Percentiles rank a stretch among this genome's conserved stretches.
These are phyloP conservation scores for Dendrocalamus latiflorus DNA, from an alignment of 202 grass and related monocot genomes.

Conservation along the genomic window DNA sequence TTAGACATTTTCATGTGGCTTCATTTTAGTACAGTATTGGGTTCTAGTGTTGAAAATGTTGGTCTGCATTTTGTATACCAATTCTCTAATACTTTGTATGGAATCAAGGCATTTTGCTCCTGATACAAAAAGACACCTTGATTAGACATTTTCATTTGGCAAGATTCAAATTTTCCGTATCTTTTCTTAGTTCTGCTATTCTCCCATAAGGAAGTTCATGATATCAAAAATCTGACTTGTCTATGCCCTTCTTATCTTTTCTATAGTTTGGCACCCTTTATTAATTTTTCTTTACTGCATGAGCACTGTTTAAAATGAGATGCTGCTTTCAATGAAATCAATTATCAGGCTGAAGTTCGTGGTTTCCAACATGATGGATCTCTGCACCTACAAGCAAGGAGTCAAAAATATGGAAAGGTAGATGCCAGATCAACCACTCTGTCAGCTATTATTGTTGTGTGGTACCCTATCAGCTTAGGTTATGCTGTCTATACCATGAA, in stretches of 20 bases:
- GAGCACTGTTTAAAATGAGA: slow-evolving; percentile 7
- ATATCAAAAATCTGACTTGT: background rate
- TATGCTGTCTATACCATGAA: background rate
- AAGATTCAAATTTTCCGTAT: background rate
- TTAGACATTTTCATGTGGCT: background rate
- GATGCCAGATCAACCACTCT: background rate
- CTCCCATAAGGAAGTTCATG: background rate
- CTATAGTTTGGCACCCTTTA: background rate
- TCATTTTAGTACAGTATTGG: background rate
- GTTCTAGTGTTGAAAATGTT: background rate
- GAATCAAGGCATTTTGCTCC: background rate
- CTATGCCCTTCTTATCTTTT: background rate
- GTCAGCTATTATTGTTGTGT: background rate
- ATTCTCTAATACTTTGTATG: background rate
- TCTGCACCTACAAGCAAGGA: slow-evolving; percentile 95
- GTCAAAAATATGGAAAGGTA: slow-evolving; percentile 99
- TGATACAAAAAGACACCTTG: background rate
- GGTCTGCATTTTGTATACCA: background rate
- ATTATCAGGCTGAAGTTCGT: slow-evolving; percentile 80
- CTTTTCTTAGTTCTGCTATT: background rate
- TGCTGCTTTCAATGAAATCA: slow-evolving; percentile 4
- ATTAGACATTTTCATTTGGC: background rate
- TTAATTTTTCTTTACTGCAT: background rate
- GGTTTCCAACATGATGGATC: slow-evolving; percentile 95
- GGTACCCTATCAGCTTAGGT: background rate